Base-by-base conservation (phyloP, 2,329 filamentous ascomycete species). In the Xylaria multiplex region DNA sequence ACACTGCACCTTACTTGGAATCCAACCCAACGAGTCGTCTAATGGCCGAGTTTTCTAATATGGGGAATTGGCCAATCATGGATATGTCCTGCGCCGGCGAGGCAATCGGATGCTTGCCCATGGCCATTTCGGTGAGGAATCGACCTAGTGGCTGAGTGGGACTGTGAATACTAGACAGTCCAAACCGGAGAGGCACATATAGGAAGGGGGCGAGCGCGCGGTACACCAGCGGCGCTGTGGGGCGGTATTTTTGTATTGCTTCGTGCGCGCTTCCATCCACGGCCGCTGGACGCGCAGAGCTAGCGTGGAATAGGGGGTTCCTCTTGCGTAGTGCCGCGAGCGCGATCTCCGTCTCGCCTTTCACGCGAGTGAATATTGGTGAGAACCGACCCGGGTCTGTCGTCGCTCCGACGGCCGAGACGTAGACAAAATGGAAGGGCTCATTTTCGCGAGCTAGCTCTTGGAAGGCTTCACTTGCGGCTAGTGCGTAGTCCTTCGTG, bases 401-500 rank as follows among this genome's bases (percentile, higher is more conserved):
- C 1, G 88, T 90, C 0, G 89, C 85, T 52, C 88, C 88, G 19
- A 58, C 81, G 79, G 55, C 89, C 90, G 0, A 93, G 35, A 93
- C 85, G 73, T 88, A 91, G 68, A 93, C 82, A 76, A 93, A 93
- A 58, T 86, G 87, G 77, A 93, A 89, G 0, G 87, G 85, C 46
- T 81, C 74, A 27, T 65, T 66, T 35, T 78, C 77, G 2, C 74
- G 70, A 0, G 73, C 64, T 2, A 83, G 78, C 13, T 89, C 54
- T 46, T 72, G 66, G 58, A 75, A 75, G 3, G 73, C 73, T 24
- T 72, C 24, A 3, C 69, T 66, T 46, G 89, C 90, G 2, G 83
- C 85, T 1, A 93, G 74, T 1, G 91, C 78, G 74, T 88, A 93
- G 74, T 88, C 85, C 65, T 87, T 83, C 0, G 91, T 93, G 74